Evolutionary conservation across 805 yeast genomes (phyloP).

Genomic region (Blastobotrys terrestris): DNA sequence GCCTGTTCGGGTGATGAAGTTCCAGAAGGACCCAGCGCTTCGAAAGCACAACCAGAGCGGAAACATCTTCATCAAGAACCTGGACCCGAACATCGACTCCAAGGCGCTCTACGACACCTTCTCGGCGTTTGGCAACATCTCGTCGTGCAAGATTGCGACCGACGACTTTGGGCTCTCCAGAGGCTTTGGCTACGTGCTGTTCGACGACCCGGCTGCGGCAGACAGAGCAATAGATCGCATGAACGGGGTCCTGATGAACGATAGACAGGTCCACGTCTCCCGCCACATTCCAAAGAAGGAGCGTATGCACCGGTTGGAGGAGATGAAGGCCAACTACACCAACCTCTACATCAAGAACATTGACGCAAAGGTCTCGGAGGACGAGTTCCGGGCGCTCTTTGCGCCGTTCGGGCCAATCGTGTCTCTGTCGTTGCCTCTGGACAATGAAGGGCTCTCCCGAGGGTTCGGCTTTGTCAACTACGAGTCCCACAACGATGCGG

Average conservation of each 20-base stretch:
- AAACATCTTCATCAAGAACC: constrained; percentile 47
- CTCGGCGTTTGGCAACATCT: constrained; percentile 44
- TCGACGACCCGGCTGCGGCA: constrained; percentile 51
- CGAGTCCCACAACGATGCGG: constrained; percentile 38
- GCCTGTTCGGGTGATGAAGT: constrained; percentile 90
- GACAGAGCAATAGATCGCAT: constrained; percentile 52
- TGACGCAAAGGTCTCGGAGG: constrained; percentile 36
- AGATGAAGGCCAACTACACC: constrained; percentile 42
- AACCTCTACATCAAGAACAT: constrained; percentile 51
- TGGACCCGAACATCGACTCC: constrained; percentile 48
- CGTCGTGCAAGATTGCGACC: constrained; percentile 43
- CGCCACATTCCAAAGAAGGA: constrained; percentile 62
- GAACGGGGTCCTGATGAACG: constrained; percentile 39
- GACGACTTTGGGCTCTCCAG: constrained; percentile 41
- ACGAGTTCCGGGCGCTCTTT: constrained; percentile 40
- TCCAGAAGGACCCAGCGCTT: constrained; percentile 82
- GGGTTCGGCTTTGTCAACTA: constrained; percentile 56
- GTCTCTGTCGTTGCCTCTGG: constrained; percentile 47
- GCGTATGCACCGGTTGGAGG: constrained; percentile 43
- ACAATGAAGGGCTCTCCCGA: constrained; percentile 29
- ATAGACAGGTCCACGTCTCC: constrained; percentile 41
- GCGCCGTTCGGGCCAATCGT: constrained; percentile 42
- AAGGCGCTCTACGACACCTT: constrained; percentile 48
- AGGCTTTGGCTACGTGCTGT: constrained; percentile 67
- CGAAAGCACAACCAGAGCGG: constrained; percentile 73